Evolutionary conservation across 768 basidiomycete species (phyloP).

Genomic region (Tulasnella sp.): DNA sequence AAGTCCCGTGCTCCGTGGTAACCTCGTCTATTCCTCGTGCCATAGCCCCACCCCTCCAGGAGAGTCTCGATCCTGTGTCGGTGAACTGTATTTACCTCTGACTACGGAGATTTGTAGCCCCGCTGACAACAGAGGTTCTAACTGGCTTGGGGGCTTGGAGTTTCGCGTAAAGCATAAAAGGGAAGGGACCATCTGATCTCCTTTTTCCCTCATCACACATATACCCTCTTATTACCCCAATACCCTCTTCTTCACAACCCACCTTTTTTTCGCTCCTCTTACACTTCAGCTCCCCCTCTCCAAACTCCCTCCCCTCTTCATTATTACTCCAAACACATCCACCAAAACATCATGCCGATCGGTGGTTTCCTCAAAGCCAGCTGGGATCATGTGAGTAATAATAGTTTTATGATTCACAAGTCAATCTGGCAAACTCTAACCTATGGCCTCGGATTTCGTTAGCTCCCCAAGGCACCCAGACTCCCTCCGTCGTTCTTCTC

Average conservation of each 20-base stretch:
- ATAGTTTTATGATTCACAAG: neutral
- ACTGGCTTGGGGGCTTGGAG: too few species aligned
- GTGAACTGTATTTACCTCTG: too few species aligned
- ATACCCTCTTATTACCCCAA: neutral
- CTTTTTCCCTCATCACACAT: too few species aligned
- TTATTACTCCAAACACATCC: neutral
- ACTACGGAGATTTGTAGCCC: too few species aligned
- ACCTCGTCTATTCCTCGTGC: too few species aligned
- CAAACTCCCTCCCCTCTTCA: neutral
- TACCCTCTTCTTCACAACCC: neutral
- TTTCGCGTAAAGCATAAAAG: too few species aligned
- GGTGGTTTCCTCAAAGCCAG: constrained; percentile 5
- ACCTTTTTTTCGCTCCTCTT: neutral
- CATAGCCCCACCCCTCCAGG: too few species aligned
- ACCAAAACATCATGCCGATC: neutral
- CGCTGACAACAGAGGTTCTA: too few species aligned
- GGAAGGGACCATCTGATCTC: too few species aligned
- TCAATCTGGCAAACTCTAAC: neutral
- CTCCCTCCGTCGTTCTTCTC: constrained; percentile 8
- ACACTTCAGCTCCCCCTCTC: neutral
- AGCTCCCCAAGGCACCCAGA: constrained; percentile 1
- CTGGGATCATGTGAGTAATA: constrained; percentile 14
- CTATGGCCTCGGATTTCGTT: neutral
- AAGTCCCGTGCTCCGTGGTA: too few species aligned
- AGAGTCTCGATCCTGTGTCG: too few species aligned